Conservation (phyloP, 2,329 filamentous ascomycete species). For the Seiridium unicorne region DNA sequence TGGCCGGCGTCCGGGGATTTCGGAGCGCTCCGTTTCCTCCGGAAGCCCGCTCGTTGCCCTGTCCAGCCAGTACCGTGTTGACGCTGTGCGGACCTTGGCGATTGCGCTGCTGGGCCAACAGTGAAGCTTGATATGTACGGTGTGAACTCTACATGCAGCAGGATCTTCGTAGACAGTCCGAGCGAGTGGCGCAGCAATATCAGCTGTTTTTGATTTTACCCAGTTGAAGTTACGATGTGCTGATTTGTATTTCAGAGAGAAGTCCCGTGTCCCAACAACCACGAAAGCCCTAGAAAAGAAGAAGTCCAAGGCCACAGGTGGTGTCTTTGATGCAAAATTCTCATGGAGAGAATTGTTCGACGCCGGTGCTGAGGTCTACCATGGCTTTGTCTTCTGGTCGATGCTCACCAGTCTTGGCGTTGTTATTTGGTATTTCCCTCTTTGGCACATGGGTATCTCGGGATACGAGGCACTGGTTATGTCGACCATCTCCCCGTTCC, state of each 20-base stretch:
- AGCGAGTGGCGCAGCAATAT: slow-evolving; percentile 22
- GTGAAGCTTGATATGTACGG: no score
- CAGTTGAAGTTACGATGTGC: background rate
- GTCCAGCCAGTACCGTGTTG: background rate
- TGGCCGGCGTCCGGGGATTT: background rate
- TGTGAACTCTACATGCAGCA: background rate
- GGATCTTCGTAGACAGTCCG: slow-evolving; percentile 12
- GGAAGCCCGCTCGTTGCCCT: background rate
- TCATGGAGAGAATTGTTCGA: slow-evolving; percentile 74
- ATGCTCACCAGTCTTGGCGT: slow-evolving; percentile 87
- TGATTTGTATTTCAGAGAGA: slow-evolving; percentile 37
- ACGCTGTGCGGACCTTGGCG: background rate
- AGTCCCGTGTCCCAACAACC: slow-evolving; percentile 40
- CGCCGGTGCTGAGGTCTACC: slow-evolving; percentile 84
- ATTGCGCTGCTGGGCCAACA: background rate
- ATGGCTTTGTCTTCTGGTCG: slow-evolving; percentile 95
- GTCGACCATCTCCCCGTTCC: slow-evolving; percentile 75
- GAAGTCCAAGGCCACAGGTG: slow-evolving; percentile 71
- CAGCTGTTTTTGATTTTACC: background rate
- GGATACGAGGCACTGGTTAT: slow-evolving; percentile 91
- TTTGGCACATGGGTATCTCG: slow-evolving; percentile 99
- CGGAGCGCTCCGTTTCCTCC: background rate
- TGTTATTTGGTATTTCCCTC: slow-evolving; percentile 94
- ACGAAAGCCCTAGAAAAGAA: slow-evolving; percentile 64
- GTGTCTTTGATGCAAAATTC: slow-evolving; percentile 70